phyloP scores from a whole-genome alignment of 176 grass and related monocot genomes.

The Cenchrus americanus region DNA sequence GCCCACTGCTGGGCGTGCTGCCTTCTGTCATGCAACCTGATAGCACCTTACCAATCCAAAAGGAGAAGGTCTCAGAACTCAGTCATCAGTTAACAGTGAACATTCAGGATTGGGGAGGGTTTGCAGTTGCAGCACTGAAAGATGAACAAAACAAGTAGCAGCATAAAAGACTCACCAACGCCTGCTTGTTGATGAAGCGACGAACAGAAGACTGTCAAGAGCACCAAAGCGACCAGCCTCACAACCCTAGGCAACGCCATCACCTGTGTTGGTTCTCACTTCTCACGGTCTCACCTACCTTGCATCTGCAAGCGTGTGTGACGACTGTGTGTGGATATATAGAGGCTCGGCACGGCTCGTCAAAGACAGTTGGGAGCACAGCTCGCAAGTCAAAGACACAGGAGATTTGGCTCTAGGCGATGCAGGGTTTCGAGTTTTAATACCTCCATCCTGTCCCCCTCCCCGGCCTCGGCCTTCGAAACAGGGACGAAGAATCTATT shows the following conservation, averaged over 20 bases:
- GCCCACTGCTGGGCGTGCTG: constrained; percentile 53
- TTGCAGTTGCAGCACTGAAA: not conserved
- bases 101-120: not conserved
- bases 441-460: constrained; percentile 56
- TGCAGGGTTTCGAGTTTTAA: constrained; percentile 54
- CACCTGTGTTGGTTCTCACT: constrained; percentile 11
- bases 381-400: constrained; percentile 68
- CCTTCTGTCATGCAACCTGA: constrained; percentile 57
- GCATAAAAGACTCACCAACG: constrained; percentile 58
- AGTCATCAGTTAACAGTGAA: not conserved
- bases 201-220: constrained; percentile 51
- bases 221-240: constrained; percentile 47
- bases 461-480: constrained; percentile 44
- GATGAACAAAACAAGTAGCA: not conserved
- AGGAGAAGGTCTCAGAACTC: constrained; percentile 8
- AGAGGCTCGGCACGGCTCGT: constrained; percentile 14
- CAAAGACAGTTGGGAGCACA: constrained; percentile 40
- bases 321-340: constrained; percentile 25
- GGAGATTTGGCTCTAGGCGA: constrained; percentile 47
- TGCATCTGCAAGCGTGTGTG: not conserved
- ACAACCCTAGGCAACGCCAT: constrained; percentile 52
- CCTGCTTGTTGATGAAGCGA: constrained; percentile 59
- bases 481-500: constrained; percentile 69
- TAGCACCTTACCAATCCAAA: constrained; percentile 47
- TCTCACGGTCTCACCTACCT: constrained; percentile 25